A percentile compares a stretch with the other conserved stretches of the same genome.
phyloP scores from a whole-genome alignment of 306 rosid species.

The Glycyrrhiza uralensis region DNA sequence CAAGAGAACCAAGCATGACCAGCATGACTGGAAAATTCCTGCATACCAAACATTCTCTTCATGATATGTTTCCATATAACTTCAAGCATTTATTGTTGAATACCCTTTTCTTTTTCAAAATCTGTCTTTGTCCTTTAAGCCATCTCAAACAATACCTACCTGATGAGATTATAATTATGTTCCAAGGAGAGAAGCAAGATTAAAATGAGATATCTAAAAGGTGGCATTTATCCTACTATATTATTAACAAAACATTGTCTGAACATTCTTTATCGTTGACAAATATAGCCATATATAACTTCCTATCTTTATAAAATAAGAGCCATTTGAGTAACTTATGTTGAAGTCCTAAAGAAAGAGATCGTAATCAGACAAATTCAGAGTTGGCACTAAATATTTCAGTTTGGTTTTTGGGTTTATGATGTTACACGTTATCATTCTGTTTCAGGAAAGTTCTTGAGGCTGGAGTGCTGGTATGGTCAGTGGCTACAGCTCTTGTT shows the following conservation, averaged over 20 bases:
- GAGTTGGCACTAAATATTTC: background rate
- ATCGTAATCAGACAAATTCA: background rate
- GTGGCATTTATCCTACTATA: background rate
- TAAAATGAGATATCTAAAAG: slow-evolving; percentile 2
- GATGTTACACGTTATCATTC: slow-evolving; percentile 18
- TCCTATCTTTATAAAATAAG: slow-evolving; percentile 3
- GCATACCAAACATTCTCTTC: background rate
- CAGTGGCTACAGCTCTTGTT: slow-evolving; percentile 79
- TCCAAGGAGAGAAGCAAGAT: slow-evolving; percentile 11
- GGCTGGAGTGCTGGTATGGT: slow-evolving; percentile 86
- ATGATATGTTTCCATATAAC: background rate
- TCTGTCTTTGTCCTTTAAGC: background rate
- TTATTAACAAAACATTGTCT: background rate
- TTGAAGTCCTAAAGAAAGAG: slow-evolving; percentile 1
- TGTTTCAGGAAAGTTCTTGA: slow-evolving; percentile 74
- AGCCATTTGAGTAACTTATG: background rate
- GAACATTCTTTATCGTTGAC: background rate
- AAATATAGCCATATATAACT: slow-evolving; percentile 3
- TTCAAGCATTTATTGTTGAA: background rate
- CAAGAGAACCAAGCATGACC: background rate
- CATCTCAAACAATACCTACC: background rate
- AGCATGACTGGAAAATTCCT: background rate
- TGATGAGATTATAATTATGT: background rate
- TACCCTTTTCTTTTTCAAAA: background rate
- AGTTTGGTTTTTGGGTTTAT: background rate